phyloP scores from a whole-genome alignment of 2,329 filamentous ascomycete genomes.

The Orbilia oligospora region DNA sequence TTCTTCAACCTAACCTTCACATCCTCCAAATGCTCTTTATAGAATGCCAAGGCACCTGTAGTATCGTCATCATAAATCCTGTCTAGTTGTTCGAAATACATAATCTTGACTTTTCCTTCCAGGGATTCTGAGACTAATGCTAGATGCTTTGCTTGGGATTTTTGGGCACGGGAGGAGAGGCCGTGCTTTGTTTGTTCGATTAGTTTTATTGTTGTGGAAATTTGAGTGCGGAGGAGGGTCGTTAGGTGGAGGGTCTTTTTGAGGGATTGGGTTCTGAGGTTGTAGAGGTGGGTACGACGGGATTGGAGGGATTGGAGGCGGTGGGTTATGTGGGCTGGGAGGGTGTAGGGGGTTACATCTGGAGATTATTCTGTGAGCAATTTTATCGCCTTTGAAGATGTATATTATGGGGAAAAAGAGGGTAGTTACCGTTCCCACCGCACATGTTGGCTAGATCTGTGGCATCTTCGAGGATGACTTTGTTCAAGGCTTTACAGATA shows the following conservation, averaged over 20 bases:
- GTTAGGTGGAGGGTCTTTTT: conserved; percentile 61
- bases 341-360: conserved; percentile 42
- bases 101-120: conserved; percentile 62
- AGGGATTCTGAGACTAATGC: conserved; percentile 62
- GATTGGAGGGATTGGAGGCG: conserved; percentile 44
- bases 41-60: conserved; percentile 62
- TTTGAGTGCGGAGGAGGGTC: conserved; percentile 26
- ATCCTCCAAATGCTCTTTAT: conserved; percentile 63
- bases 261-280: conserved; percentile 50
- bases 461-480: conserved; percentile 56
- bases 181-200: conserved; percentile 59
- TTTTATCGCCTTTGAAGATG: neutral
- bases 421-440: conserved; percentile 31
- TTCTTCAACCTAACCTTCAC: conserved; percentile 62
- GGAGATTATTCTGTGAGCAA: neutral
- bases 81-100: conserved; percentile 62
- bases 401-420: neutral
- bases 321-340: conserved; percentile 35
- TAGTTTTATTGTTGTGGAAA: conserved; percentile 44
- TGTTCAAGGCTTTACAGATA: conserved; percentile 57
- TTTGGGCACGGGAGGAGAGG: conserved; percentile 47
- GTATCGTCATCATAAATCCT: conserved; percentile 63
- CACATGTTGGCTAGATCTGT: conserved; percentile 57
- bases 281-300: conserved; percentile 58
- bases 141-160: conserved; percentile 62